Conservation (phyloP, 2,329 filamentous ascomycete genomes). For the Fusarium annulatum region DNA sequence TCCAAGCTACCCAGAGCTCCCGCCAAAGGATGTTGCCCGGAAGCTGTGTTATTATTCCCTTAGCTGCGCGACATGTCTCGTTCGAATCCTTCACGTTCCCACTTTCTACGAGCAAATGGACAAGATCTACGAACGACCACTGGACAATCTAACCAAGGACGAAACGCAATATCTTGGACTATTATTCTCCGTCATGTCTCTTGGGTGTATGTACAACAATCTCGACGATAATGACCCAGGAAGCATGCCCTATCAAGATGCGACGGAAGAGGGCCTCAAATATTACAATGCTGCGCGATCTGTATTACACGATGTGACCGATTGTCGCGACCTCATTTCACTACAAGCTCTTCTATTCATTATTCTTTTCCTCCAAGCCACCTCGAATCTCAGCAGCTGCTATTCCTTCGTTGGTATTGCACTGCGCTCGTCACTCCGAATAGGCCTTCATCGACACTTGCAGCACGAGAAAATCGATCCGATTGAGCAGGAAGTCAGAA, state of each 20-base stretch:
- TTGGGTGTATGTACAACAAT: slow-evolving; percentile 77
- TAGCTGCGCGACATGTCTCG: slow-evolving; percentile 66
- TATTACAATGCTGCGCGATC: slow-evolving; percentile 77
- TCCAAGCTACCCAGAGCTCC: slow-evolving; percentile 73
- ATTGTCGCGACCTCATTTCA: slow-evolving; percentile 78
- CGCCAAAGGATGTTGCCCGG: slow-evolving; percentile 67
- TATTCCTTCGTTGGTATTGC: slow-evolving; percentile 85
- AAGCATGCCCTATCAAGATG: slow-evolving; percentile 59
- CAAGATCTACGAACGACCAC: slow-evolving; percentile 77
- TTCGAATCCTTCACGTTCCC: slow-evolving; percentile 82
- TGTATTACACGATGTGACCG: slow-evolving; percentile 72
- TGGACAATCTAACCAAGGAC: slow-evolving; percentile 70
- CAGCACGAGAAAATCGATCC: slow-evolving; percentile 70
- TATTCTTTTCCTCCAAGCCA: slow-evolving; percentile 83
- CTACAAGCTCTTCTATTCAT: slow-evolving; percentile 82
- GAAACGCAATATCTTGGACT: slow-evolving; percentile 77
- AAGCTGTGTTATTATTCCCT: slow-evolving; percentile 66
- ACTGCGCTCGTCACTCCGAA: slow-evolving; percentile 77
- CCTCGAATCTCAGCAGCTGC: slow-evolving; percentile 81
- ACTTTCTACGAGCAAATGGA: slow-evolving; percentile 83
- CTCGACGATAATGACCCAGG: slow-evolving; percentile 65
- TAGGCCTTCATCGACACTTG: slow-evolving; percentile 81
- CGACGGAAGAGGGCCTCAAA: slow-evolving; percentile 72
- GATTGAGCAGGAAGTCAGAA: slow-evolving; percentile 72
- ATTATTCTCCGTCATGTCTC: slow-evolving; percentile 75